phyloP scores from a whole-genome alignment of 257 asterid genomes.

The Cinchona pubescens region DNA sequence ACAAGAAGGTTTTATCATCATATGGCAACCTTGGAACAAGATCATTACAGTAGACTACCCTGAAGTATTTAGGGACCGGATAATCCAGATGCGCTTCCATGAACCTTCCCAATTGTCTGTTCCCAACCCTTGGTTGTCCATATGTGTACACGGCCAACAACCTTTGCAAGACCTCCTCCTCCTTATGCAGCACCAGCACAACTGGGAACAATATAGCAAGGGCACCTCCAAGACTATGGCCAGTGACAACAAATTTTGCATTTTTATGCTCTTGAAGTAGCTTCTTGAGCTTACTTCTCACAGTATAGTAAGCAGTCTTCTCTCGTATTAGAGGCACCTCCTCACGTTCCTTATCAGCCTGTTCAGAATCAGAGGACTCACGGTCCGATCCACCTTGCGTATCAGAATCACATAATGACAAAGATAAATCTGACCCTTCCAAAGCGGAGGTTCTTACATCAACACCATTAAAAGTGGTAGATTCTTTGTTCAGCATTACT shows the following conservation, averaged over 20 bases:
- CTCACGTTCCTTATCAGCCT: conserved; percentile 8
- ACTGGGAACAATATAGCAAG: conserved; percentile 80
- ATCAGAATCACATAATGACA: conserved; percentile 17
- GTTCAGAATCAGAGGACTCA: conserved; percentile 25
- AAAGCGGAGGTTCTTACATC: conserved; percentile 14
- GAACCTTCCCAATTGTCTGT: conserved; percentile 52
- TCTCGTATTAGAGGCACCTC: conserved; percentile 32
- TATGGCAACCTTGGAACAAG: conserved; percentile 94
- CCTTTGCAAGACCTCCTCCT: conserved; percentile 55
- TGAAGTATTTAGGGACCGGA: conserved; percentile 59
- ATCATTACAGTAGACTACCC: conserved; percentile 84
- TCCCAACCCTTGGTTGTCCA: conserved; percentile 90
- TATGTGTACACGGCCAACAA: conserved; percentile 65
- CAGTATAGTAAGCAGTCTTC: conserved; percentile 68
- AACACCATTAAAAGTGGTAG: conserved; percentile 14
- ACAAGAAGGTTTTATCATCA: conserved; percentile 74
- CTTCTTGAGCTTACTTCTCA: conserved; percentile 49
- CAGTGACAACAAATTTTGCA: conserved; percentile 74
- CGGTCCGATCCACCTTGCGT: conserved; percentile 15
- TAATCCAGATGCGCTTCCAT: conserved; percentile 60
- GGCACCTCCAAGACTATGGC: conserved; percentile 97
- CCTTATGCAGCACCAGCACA: conserved; percentile 59
- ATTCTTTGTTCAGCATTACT: conserved; percentile 1
- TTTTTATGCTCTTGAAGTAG: conserved; percentile 60
- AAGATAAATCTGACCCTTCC: conserved; percentile 23